Percentiles rank a stretch among this genome's conserved stretches.
These are phyloP conservation scores for Cyberlindnera euphorbiae DNA, from an alignment of 805 yeast genomes.

Conservation along the genomic window DNA sequence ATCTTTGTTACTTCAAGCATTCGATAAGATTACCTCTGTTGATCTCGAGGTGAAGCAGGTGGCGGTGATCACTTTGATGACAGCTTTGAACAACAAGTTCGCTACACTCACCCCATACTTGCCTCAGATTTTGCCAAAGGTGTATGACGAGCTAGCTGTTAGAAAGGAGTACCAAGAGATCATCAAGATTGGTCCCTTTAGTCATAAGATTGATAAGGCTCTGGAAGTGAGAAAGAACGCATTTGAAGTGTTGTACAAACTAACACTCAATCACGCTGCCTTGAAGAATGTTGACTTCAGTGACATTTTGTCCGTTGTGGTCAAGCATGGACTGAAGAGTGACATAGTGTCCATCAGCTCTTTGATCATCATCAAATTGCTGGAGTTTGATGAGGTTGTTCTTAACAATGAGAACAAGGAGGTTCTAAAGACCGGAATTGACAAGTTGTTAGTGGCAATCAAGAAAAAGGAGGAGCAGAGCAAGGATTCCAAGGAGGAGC, in stretches of 20 bases:
- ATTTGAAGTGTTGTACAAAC: slow-evolving; percentile 62
- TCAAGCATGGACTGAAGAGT: slow-evolving; percentile 36
- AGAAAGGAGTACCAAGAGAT: slow-evolving; percentile 54
- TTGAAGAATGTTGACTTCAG: slow-evolving; percentile 28
- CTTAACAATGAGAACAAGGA: slow-evolving; percentile 16
- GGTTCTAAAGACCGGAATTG: slow-evolving; percentile 22
- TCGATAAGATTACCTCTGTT: slow-evolving; percentile 28
- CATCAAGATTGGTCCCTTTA: slow-evolving; percentile 84
- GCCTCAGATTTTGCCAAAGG: slow-evolving; percentile 41
- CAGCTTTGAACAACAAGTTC: slow-evolving; percentile 56
- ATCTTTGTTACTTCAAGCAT: slow-evolving; percentile 18
- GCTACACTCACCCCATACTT: slow-evolving; percentile 41
- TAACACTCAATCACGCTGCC: slow-evolving; percentile 27
- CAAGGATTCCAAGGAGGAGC: slow-evolving; percentile 28
- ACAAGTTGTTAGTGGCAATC: slow-evolving; percentile 23
- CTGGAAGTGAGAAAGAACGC: slow-evolving; percentile 66
- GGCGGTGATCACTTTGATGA: slow-evolving; percentile 53
- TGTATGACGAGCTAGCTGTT: slow-evolving; percentile 51
- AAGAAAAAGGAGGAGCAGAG: slow-evolving; percentile 27
- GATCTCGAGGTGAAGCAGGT: slow-evolving; percentile 54
- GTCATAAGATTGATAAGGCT: slow-evolving; percentile 76
- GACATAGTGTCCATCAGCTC: slow-evolving; percentile 27
- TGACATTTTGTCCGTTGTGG: slow-evolving; percentile 31
- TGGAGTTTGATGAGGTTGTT: slow-evolving; percentile 25
- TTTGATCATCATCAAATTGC: slow-evolving; percentile 22